Evolutionary conservation across 306 rosid genomes (phyloP).

Genomic region (Acmispon strigosus): DNA sequence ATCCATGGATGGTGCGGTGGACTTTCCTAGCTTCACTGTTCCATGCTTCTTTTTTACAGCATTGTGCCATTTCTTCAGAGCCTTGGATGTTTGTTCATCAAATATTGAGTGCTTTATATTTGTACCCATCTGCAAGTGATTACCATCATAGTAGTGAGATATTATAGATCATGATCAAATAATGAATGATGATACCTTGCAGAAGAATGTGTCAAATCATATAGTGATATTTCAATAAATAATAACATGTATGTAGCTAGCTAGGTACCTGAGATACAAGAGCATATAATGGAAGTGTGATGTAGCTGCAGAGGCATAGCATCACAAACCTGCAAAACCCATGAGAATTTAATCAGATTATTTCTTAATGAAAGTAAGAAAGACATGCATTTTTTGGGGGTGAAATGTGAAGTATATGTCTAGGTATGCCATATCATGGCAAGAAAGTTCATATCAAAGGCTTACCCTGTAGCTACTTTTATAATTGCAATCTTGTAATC

Average conservation of each 20-base stretch:
- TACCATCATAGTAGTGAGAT: background rate
- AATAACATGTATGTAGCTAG: conserved; percentile 28
- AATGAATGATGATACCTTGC: background rate
- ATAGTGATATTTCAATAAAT: background rate
- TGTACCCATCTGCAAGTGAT: conserved; percentile 70
- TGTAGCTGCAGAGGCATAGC: conserved; percentile 73
- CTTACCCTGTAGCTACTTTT: conserved; percentile 71
- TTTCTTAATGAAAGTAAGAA: background rate
- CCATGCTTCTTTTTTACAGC: conserved; percentile 60
- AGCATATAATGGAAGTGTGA: conserved; percentile 86
- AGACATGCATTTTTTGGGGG: too few species aligned
- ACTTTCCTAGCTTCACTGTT: conserved; percentile 32
- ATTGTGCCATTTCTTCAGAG: conserved; percentile 72
- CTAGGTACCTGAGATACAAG: conserved; percentile 84
- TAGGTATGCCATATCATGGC: background rate
- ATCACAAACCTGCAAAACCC: conserved; percentile 42
- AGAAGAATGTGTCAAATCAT: background rate
- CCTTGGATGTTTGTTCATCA: conserved; percentile 81
- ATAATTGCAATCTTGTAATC: conserved; percentile 42
- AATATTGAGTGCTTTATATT: conserved; percentile 69
- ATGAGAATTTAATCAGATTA: background rate
- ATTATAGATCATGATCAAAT: too few species aligned
- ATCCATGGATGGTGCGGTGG: conserved; percentile 20
- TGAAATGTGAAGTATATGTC: background rate
- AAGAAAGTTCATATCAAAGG: conserved; percentile 3